phyloP scores from a whole-genome alignment of 306 rosid genomes.

The Trichosanthes cucumerina region DNA sequence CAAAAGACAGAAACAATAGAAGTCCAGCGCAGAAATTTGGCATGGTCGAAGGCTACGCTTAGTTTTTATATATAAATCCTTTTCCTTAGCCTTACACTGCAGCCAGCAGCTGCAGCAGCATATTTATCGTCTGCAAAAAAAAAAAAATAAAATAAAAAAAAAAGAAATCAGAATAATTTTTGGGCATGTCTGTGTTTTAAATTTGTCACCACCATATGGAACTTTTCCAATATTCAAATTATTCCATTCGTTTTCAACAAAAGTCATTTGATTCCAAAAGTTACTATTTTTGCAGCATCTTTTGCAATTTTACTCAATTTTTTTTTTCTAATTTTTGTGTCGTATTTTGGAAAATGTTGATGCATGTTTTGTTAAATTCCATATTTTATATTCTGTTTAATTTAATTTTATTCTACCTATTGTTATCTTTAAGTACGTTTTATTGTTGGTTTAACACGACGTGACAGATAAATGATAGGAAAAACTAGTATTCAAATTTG shows the following conservation, averaged over 20 bases:
- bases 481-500: too few relatives aligned
- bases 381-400: too few relatives aligned
- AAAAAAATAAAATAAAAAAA: background rate
- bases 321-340: too few relatives aligned
- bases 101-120: background rate
- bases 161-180: background rate
- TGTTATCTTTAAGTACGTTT: too few relatives aligned
- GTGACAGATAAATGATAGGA: too few relatives aligned
- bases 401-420: too few relatives aligned
- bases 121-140: background rate
- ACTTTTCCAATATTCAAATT: background rate
- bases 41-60: background rate
- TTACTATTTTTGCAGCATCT: background rate
- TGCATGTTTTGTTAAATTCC: too few relatives aligned
- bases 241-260: background rate
- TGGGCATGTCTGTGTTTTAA: background rate
- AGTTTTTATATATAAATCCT: background rate
- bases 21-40: constrained; percentile 1
- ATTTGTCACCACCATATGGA: background rate
- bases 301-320: background rate
- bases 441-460: too few relatives aligned
- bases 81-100: background rate
- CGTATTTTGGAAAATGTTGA: too few relatives aligned
- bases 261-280: background rate
- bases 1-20: constrained; percentile 1